Evolutionary conservation across 2,329 filamentous ascomycete species (phyloP).

Genomic region (Alternaria panax): DNA sequence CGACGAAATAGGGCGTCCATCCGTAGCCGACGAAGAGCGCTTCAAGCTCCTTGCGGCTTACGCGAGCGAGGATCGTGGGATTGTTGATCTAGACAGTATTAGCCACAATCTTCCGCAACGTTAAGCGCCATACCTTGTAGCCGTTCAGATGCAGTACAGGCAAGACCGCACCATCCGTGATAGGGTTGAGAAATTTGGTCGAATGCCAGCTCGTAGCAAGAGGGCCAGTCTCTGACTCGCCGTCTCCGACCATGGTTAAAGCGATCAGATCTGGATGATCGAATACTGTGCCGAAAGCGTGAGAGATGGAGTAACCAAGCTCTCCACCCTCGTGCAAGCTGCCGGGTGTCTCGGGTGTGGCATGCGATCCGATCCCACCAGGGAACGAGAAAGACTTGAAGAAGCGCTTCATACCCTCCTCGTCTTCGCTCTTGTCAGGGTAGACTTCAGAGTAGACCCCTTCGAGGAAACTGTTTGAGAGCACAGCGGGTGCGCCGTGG

Average conservation of each 20-base stretch:
- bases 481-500: conserved; percentile 77
- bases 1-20: conserved; percentile 81
- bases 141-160: conserved; percentile 81
- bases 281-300: conserved; percentile 79
- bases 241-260: conserved; percentile 80
- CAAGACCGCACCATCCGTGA: conserved; percentile 77
- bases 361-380: conserved; percentile 78
- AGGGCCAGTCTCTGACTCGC: conserved; percentile 81
- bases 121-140: conserved; percentile 69
- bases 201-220: conserved; percentile 82
- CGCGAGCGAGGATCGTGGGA: conserved; percentile 69
- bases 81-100: conserved; percentile 50
- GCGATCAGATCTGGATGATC: conserved; percentile 78
- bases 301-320: conserved; percentile 80
- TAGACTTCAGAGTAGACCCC: conserved; percentile 81
- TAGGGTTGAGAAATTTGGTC: conserved; percentile 82
- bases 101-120: background rate
- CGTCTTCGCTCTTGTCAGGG: conserved; percentile 73
- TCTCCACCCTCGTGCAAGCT: conserved; percentile 82
- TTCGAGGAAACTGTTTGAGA: conserved; percentile 79
- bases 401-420: conserved; percentile 74
- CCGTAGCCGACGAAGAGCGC: conserved; percentile 76
- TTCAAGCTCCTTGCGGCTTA: conserved; percentile 75
- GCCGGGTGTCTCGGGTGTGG: conserved; percentile 79
- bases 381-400: conserved; percentile 87